Evolutionary conservation across 2,329 filamentous ascomycete genomes (phyloP).

Genomic region (Xylaria hypoxylon): DNA sequence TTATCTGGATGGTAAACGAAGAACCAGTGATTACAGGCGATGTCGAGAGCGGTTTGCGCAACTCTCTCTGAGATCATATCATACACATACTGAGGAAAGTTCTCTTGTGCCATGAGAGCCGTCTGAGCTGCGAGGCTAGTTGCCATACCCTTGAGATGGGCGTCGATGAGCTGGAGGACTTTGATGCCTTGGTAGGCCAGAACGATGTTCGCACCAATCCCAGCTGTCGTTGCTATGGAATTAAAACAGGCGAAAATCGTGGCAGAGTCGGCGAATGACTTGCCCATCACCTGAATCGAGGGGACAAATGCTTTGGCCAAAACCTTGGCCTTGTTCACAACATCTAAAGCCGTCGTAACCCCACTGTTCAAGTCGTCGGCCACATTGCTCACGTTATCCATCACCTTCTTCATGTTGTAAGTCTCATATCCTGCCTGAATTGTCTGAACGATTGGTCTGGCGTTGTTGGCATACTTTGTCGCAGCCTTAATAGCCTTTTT

Average conservation of each 20-base stretch:
- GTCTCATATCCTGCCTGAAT: conserved; percentile 14
- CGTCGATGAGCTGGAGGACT: conserved; percentile 53
- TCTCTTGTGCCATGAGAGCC: conserved; percentile 53
- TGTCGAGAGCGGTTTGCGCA: conserved; percentile 50
- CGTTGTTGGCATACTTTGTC: too few relatives aligned
- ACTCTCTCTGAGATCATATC: conserved; percentile 54
- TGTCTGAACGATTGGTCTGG: conserved; percentile 18
- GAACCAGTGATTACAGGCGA: conserved; percentile 51
- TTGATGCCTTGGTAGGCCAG: conserved; percentile 54
- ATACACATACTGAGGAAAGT: conserved; percentile 54
- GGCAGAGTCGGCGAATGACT: conserved; percentile 51
- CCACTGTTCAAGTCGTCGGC: conserved; percentile 17
- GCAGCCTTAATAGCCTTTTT: conserved; percentile 1
- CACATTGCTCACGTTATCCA: background rate
- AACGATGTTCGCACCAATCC: conserved; percentile 53
- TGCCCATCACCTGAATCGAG: conserved; percentile 52
- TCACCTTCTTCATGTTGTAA: conserved; percentile 1
- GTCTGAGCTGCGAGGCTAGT: conserved; percentile 52
- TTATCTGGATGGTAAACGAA: conserved; percentile 58
- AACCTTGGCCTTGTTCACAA: too few relatives aligned
- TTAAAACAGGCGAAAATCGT: conserved; percentile 51
- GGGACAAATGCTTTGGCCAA: conserved; percentile 44
- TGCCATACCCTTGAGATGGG: conserved; percentile 52
- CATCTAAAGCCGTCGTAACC: too few relatives aligned
- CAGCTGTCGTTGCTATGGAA: conserved; percentile 48